These are phyloP conservation scores for Neonectria faginata DNA, from an alignment of 2,329 filamentous ascomycete genomes.

Conservation along the genomic window DNA sequence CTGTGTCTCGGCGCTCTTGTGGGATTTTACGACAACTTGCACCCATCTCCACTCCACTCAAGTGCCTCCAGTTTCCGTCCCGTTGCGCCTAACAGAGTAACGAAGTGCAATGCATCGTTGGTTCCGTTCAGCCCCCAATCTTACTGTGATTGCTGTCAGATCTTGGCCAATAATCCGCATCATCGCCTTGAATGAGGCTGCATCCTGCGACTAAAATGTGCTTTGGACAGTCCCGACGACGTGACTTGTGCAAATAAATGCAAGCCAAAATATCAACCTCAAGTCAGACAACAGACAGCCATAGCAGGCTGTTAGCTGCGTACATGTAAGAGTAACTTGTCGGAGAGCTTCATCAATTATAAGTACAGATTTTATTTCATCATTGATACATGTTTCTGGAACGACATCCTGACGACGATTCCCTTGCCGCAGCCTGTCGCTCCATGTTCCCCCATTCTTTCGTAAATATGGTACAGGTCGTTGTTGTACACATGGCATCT, in stretches of 20 bases:
- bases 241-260: background rate
- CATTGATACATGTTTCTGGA: slow-evolving; percentile 8
- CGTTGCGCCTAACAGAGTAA: no score
- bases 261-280: slow-evolving; percentile 9
- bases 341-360: slow-evolving; percentile 14
- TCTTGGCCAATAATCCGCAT: slow-evolving; percentile 8
- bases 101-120: background rate
- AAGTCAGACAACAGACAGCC: slow-evolving; percentile 5
- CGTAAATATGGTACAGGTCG: slow-evolving; percentile 28
- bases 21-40: background rate
- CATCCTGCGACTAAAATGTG: background rate
- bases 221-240: background rate
- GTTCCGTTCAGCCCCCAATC: slow-evolving; percentile 16
- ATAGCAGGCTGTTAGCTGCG: background rate
- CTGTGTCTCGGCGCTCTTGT: background rate
- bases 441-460: slow-evolving; percentile 11
- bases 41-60: background rate
- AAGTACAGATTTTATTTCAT: slow-evolving; percentile 7
- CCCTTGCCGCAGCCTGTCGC: background rate
- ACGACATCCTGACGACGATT: background rate
- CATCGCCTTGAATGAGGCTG: slow-evolving; percentile 3
- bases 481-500: slow-evolving; percentile 15
- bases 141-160: slow-evolving; percentile 16
- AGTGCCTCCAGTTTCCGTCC: background rate
- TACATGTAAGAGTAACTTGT: background rate